Conservation (phyloP, 2,329 filamentous ascomycete species). For the Penicillium sp. region DNA sequence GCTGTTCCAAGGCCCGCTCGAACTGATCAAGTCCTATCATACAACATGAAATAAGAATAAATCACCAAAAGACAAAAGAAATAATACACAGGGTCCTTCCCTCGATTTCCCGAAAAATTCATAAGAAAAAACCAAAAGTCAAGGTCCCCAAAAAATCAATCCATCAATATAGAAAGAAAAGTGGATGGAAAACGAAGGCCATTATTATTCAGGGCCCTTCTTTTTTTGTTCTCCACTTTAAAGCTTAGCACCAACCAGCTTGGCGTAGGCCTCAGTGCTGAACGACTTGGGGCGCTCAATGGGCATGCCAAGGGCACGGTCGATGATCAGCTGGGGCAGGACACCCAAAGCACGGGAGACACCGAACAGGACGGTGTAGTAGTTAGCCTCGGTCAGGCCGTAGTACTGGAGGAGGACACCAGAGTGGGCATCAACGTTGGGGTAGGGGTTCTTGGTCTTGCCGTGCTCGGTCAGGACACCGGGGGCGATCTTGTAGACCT, state of each 20-base stretch:
- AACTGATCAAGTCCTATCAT: slow-evolving; percentile 48
- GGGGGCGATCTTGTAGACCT: slow-evolving; percentile 99
- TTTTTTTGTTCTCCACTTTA: slow-evolving; percentile 54
- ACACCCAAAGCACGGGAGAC: slow-evolving; percentile 98
- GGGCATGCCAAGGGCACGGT: slow-evolving; percentile 93
- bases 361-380: slow-evolving; percentile 99
- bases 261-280: slow-evolving; percentile 95
- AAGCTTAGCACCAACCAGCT: slow-evolving; percentile 88
- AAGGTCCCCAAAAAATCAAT: slow-evolving; percentile 12
- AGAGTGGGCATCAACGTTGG: slow-evolving; percentile 98
- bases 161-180: slow-evolving; percentile 5
- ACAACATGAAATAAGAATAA: slow-evolving; percentile 45
- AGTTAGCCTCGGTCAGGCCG: slow-evolving; percentile 97
- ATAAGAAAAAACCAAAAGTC: slow-evolving; percentile 1
- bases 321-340: slow-evolving; percentile 98
- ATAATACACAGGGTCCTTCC: slow-evolving; percentile 32
- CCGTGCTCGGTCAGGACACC: slow-evolving; percentile 98
- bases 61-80: slow-evolving; percentile 27
- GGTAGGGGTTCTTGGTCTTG: slow-evolving; percentile 99
- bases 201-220: background rate
- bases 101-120: background rate
- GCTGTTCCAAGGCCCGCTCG: slow-evolving; percentile 48
- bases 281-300: slow-evolving; percentile 99
- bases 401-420: slow-evolving; percentile 99
- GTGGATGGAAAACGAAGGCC: background rate